Percentiles rank a stretch among this genome's conserved stretches.
Conservation (phyloP, 2,329 filamentous ascomycete species). For the Elsinoe australis region DNA sequence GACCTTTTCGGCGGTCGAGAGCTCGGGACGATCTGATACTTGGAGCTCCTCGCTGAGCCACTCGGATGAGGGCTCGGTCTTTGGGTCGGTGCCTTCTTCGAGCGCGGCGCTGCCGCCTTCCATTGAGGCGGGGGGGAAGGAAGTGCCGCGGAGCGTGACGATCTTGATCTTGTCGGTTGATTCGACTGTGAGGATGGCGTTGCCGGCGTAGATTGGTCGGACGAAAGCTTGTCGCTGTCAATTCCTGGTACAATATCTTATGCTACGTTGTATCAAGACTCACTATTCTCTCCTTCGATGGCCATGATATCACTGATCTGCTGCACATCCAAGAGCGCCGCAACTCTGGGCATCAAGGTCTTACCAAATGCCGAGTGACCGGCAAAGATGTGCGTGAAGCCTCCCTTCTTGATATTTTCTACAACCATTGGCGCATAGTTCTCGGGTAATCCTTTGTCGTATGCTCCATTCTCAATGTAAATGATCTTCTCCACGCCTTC, state of each 20-base stretch:
- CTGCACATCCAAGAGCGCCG: slow-evolving; percentile 83
- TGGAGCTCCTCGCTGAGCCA: slow-evolving; percentile 92
- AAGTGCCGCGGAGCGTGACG: slow-evolving; percentile 86
- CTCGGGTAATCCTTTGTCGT: slow-evolving; percentile 91
- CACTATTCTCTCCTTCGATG: slow-evolving; percentile 79
- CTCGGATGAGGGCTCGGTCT: slow-evolving; percentile 63
- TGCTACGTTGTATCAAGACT: not conserved
- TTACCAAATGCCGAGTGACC: slow-evolving; percentile 96
- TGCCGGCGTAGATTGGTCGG: slow-evolving; percentile 93
- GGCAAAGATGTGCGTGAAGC: slow-evolving; percentile 84
- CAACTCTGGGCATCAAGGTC: slow-evolving; percentile 82
- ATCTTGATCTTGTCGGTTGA: slow-evolving; percentile 79
- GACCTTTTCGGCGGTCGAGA: slow-evolving; percentile 79
- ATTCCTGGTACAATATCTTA: too few species aligned
- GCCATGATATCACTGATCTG: slow-evolving; percentile 86
- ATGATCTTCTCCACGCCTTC: slow-evolving; percentile 88
- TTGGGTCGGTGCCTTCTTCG: slow-evolving; percentile 77
- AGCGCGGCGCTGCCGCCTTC: slow-evolving; percentile 67
- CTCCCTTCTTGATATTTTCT: slow-evolving; percentile 94
- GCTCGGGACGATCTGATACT: slow-evolving; percentile 88
- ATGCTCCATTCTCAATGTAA: slow-evolving; percentile 76
- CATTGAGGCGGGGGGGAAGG: slow-evolving; percentile 68
- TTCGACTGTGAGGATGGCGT: slow-evolving; percentile 93
- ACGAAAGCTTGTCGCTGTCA: slow-evolving; percentile 58
- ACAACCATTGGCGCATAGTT: slow-evolving; percentile 88